Evolutionary conservation across 2,329 filamentous ascomycete genomes (phyloP), one percentile per base, ranked within the genome.

Genomic region (Penicillium hordei): DNA sequence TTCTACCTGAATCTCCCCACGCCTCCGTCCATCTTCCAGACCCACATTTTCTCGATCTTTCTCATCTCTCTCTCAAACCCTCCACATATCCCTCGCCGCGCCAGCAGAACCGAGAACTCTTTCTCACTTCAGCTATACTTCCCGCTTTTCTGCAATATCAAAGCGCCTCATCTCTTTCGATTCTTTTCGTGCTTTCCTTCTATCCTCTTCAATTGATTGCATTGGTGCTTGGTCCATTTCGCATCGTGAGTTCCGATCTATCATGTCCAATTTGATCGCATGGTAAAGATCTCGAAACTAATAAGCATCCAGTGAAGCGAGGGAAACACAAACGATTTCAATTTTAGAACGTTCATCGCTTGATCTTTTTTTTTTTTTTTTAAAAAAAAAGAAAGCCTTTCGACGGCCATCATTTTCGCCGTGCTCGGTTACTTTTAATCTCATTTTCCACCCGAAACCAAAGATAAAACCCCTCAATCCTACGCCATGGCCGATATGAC

Each of bases 401-500:
- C 44, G 42, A 51, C 45, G 36, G 38, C 55, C 36, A 45, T 40
- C 27, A 46, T 52, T 29, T 60, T 43, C 49, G 36, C 55, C 49
- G 45, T 36, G 29, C 51, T 52, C 58, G 59, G 54, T 58, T 59
- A 65, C 58, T 54, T 60, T 62, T 62, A 38, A 60, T 60, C 55
- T 46, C 45, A 46, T 59, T 52, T 57, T 52, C 53, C 55, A 52
- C 57, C 55, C 57, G 60, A 43, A 52, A 31, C 36, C 48, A 23
- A 56, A 53, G 23, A 54, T 48, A 36, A 57, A 52, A 57, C 46
- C 59, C 59, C 49, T 57, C 53, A 49, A 51, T 61, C 46, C 59
- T 55, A 62, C 69, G 66, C 61, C 61, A 77, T 77, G 75, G 70
- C 74, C 69, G 74, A 76, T 64, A 71, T 73, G 59, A 70, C 70